These are phyloP conservation scores for Carex cristatella DNA, from an alignment of 176 grass and related monocot species.

Conservation along the genomic window DNA sequence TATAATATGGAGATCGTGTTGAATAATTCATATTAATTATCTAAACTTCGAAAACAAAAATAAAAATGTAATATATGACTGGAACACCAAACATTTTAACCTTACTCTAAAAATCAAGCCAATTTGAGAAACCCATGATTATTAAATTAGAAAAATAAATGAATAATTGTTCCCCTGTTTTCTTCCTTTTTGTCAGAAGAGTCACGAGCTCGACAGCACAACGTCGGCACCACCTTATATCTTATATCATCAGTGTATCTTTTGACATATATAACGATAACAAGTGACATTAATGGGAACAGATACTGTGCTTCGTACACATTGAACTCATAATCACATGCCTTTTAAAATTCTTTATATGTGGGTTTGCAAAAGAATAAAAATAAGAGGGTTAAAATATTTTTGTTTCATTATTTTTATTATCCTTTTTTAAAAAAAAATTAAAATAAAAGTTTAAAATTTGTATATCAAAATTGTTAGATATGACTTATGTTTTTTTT, in stretches of 20 bases:
- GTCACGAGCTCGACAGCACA: not conserved
- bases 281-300: not conserved
- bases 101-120: not conserved
- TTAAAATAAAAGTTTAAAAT: no score
- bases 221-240: not conserved
- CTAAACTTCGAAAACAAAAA: no score
- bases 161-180: not conserved
- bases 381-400: no score
- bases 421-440: no score
- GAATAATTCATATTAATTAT: no score
- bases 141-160: not conserved
- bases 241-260: not conserved
- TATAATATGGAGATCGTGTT: no score
- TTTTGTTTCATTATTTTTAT: no score
- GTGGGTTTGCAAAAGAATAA: not conserved
- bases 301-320: not conserved
- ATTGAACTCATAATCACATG: conserved; percentile 10
- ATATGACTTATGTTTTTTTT: no score
- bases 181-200: not conserved
- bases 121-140: not conserved
- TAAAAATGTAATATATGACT: no score
- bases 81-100: no score
- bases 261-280: not conserved
- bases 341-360: not conserved
- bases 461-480: no score